A percentile compares a stretch with the other conserved stretches of the same genome.
Evolutionary conservation across 768 basidiomycete genomes (phyloP).

Genomic region (Lentinula edodes): DNA sequence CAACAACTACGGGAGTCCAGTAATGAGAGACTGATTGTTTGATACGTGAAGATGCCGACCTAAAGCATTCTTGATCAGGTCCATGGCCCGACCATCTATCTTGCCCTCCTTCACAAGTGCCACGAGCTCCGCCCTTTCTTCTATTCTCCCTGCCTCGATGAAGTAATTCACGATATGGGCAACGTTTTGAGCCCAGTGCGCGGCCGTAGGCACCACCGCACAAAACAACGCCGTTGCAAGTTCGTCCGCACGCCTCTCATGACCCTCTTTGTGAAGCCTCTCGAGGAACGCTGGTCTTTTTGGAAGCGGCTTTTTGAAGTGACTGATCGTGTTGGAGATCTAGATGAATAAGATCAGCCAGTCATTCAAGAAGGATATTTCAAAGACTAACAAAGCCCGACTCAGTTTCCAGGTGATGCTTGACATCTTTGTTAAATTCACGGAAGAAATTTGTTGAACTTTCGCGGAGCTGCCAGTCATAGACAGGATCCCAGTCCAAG

Average conservation of each 20-base stretch:
- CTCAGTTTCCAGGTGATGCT: background rate
- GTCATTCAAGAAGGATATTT: slow-evolving; percentile 3
- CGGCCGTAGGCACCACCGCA: slow-evolving; percentile 49
- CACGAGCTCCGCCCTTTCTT: slow-evolving; percentile 35
- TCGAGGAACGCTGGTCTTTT: slow-evolving; percentile 24
- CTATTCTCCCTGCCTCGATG: slow-evolving; percentile 31
- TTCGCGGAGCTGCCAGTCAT: slow-evolving; percentile 43
- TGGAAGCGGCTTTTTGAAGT: slow-evolving; percentile 10
- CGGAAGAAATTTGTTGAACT: slow-evolving; percentile 27
- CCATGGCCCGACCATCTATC: slow-evolving; percentile 12
- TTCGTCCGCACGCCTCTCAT: slow-evolving; percentile 21
- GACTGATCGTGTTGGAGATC: slow-evolving; percentile 7
- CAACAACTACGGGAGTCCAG: background rate
- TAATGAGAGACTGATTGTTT: background rate
- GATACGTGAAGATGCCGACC: background rate
- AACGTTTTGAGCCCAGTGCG: slow-evolving; percentile 51
- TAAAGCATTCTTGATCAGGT: background rate
- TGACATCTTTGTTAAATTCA: slow-evolving; percentile 22
- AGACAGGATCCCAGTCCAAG: slow-evolving; percentile 34
- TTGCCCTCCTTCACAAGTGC: slow-evolving; percentile 22
- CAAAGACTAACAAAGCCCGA: background rate
- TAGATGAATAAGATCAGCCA: background rate
- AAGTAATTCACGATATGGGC: slow-evolving; percentile 59
- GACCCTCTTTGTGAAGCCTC: slow-evolving; percentile 18
- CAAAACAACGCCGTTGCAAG: slow-evolving; percentile 48